These are phyloP conservation scores for Malus hybrid DNA, from an alignment of 331 rosid genomes.

Conservation along the genomic window DNA sequence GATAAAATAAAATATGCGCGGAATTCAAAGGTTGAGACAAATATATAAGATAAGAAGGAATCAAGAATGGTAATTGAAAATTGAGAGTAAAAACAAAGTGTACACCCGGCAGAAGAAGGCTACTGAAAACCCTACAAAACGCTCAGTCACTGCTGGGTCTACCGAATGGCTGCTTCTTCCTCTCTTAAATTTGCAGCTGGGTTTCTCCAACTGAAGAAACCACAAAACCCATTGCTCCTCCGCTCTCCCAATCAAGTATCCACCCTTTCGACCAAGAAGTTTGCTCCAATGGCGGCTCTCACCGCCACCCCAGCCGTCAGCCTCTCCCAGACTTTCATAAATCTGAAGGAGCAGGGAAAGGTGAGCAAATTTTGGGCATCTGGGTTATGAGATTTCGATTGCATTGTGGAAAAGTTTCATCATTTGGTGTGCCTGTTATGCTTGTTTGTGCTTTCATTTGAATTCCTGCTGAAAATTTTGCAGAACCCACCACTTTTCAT, in stretches of 20 bases:
- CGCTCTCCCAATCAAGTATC: slow-evolving; percentile 28
- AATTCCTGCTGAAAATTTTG: not conserved
- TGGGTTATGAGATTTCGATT: not conserved
- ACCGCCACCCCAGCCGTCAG: slow-evolving; percentile 43
- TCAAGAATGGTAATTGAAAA: not conserved
- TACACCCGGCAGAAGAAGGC: not conserved
- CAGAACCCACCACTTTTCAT: not conserved
- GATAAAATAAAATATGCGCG: not conserved
- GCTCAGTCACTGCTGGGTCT: not conserved
- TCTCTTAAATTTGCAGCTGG: slow-evolving; percentile 41
- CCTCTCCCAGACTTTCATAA: slow-evolving; percentile 65
- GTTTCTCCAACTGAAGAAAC: slow-evolving; percentile 39
- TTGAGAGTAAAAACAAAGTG: not conserved
- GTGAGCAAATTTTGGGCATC: slow-evolving; percentile 20
- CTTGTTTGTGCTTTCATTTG: not conserved
- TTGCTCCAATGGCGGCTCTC: slow-evolving; percentile 53
- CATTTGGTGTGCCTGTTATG: not conserved
- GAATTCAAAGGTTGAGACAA: not conserved
- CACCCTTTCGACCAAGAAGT: slow-evolving; percentile 26
- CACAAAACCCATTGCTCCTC: slow-evolving; percentile 25
- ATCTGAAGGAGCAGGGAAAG: slow-evolving; percentile 53
- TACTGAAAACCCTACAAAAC: slow-evolving; percentile 1
- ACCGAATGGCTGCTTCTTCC: slow-evolving; percentile 31
- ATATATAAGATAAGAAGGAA: not conserved
- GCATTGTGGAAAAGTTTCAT: not conserved